A percentile compares a stretch with the other conserved stretches of the same genome.
phyloP scores from a whole-genome alignment of 306 rosid species.

The Casuarina cunninghamiana region DNA sequence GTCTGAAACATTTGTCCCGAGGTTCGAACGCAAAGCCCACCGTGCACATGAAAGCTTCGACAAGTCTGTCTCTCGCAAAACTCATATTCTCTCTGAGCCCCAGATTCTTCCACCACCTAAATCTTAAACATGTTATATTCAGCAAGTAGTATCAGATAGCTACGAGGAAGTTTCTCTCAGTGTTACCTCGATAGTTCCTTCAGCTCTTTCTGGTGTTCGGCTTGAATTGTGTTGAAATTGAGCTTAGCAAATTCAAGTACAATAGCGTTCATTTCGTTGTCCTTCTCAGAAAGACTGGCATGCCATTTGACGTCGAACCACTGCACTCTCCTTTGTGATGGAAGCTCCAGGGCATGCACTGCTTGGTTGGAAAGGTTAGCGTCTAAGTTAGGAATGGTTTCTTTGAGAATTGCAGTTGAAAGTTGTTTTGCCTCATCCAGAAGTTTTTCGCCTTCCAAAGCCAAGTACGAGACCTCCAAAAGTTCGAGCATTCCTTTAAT shows the following conservation, averaged over 20 bases:
- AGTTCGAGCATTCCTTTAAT: conserved; percentile 17
- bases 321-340: conserved; percentile 54
- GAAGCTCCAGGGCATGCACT: conserved; percentile 48
- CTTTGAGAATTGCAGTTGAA: conserved; percentile 18
- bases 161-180: neutral
- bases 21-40: conserved; percentile 49
- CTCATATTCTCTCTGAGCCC: conserved; percentile 37
- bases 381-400: neutral
- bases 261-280: neutral
- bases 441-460: conserved; percentile 29
- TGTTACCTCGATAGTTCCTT: conserved; percentile 47
- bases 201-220: conserved; percentile 48
- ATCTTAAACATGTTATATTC: no score
- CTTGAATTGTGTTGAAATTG: conserved; percentile 48
- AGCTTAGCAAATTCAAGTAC: conserved; percentile 51
- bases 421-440: conserved; percentile 16
- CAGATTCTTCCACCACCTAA: conserved; percentile 74
- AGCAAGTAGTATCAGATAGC: no score
- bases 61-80: conserved; percentile 72
- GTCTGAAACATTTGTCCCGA: conserved; percentile 40
- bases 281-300: conserved; percentile 17
- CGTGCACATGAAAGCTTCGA: conserved; percentile 61
- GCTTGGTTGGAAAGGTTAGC: conserved; percentile 6
- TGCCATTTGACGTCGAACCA: conserved; percentile 73
- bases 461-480: conserved; percentile 34